These are phyloP conservation scores for Blakeslea trispora DNA, from an alignment of 371 early-diverging fungal species.

Conservation along the genomic window DNA sequence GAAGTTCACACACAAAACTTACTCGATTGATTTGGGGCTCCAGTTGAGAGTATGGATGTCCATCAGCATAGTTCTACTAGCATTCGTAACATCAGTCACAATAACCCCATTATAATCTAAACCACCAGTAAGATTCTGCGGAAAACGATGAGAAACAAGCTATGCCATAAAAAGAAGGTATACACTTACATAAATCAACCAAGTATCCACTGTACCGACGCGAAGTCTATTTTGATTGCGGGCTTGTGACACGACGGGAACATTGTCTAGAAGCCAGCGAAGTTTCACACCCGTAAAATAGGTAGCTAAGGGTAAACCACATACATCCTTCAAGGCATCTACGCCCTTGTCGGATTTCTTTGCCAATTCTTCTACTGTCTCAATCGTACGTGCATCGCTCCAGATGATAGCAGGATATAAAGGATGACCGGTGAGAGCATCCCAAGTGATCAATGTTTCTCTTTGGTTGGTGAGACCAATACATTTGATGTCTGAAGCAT, in stretches of 20 bases:
- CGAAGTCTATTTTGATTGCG: constrained; percentile 36
- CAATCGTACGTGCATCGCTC: constrained; percentile 88
- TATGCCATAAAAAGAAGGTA: constrained; percentile 1
- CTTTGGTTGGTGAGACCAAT: constrained; percentile 96
- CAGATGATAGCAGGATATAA: constrained; percentile 93
- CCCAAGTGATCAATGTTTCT: constrained; percentile 92
- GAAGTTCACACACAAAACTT: too few relatives aligned
- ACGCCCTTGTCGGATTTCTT: constrained; percentile 32
- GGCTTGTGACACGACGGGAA: constrained; percentile 60
- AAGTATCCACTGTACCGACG: constrained; percentile 94
- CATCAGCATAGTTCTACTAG: constrained; percentile 94
- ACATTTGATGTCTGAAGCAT: constrained; percentile 64
- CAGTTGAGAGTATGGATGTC: constrained; percentile 82
- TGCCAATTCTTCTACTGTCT: constrained; percentile 66
- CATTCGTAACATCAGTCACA: constrained; percentile 95
- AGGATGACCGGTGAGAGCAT: constrained; percentile 77
- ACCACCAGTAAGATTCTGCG: constrained; percentile 73
- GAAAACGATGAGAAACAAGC: not conserved
- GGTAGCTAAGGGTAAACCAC: constrained; percentile 90
- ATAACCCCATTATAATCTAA: constrained; percentile 55
- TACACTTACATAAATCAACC: constrained; percentile 58
- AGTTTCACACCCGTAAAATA: constrained; percentile 94
- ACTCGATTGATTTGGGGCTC: constrained; percentile 75
- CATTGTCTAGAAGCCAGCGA: constrained; percentile 91
- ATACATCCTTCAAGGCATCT: constrained; percentile 54